phyloP scores from a whole-genome alignment of 169 alveolate species.

The Plasmodium inui region DNA sequence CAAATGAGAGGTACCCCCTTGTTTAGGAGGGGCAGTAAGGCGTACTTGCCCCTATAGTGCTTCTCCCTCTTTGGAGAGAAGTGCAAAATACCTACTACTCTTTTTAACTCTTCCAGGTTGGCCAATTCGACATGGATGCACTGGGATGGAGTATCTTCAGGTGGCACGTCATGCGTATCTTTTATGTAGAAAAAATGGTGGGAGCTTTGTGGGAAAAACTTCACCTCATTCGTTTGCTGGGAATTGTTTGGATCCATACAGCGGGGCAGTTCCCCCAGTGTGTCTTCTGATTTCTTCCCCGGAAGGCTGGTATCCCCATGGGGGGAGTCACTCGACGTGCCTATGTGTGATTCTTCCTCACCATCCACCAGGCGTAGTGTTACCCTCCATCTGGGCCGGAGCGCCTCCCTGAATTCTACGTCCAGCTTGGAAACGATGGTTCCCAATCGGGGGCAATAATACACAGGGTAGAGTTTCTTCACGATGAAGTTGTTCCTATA shows the following conservation, averaged over 20 bases:
- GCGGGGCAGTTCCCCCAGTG: not conserved
- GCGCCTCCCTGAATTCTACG: conserved; percentile 16
- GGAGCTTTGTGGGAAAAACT: conserved; percentile 10
- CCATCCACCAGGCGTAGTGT: conserved; percentile 4
- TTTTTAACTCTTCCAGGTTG: not conserved
- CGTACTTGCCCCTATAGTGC: conserved; percentile 17
- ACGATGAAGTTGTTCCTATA: conserved; percentile 29
- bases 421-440: conserved; percentile 26
- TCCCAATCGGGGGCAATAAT: conserved; percentile 28
- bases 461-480: conserved; percentile 42
- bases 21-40: conserved; percentile 4
- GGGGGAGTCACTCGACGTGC: not conserved
- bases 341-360: not conserved
- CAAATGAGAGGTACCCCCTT: conserved; percentile 20
- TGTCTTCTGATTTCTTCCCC: not conserved
- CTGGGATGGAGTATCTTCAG: not conserved
- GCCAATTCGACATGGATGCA: conserved; percentile 2
- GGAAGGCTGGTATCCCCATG: not conserved
- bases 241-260: not conserved
- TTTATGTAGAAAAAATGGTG: not conserved
- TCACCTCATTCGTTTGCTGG: not conserved
- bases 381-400: not conserved
- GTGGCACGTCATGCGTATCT: not conserved
- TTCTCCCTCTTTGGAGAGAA: conserved; percentile 20
- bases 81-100: conserved; percentile 8